Base-by-base conservation (phyloP, 1,139 yeast species). In the Insectozyma bohioensis region DNA sequence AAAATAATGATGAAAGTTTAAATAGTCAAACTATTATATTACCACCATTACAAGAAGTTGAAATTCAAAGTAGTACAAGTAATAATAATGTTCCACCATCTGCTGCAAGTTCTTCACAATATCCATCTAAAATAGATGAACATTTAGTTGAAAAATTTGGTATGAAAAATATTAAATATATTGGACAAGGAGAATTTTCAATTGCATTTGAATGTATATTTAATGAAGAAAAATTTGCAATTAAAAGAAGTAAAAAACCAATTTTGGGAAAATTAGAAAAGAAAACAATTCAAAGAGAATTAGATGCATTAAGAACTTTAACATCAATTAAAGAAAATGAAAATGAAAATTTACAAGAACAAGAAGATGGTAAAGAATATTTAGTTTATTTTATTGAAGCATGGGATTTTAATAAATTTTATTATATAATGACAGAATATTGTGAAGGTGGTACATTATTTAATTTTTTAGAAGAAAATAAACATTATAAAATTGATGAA, bases 391-490 rank as follows among this genome's bases (percentile, higher is more conserved):
- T 86, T 43, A 74, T 85, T 19, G 90, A 87, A 51, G 88, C 88
- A 8, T 92, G 97, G 97, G 95, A 86, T 46, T 66, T 66, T 49
- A 71, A 75, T 45, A 78, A 78, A 34, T 80, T 81, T 48, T 76
- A 84, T 47, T 92, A 90, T 56, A 86, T 92, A 26, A 87, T 90
- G 94, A 90, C 95, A 2, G 97, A 90, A 51, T 88, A 67, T 54
- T 92, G 97, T 61, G 99, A 92, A 53, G 90, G 92, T 51, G 98
- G 98, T 1, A 85, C 92, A 16, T 62, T 92, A 32, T 95, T 81
- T 52, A 75, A 78, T 36, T 92, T 92, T 53, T 60, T 92, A 32
- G 75, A 80, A 26, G 95, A 86, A 45, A 81, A 82, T 53, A 63
- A 62, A 36, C 67, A 66, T 45, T 94, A 94, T 37, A 80, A 84